A percentile compares a stretch with the other conserved stretches of the same genome.
phyloP scores from a whole-genome alignment of 306 rosid genomes.

The Rosa rugosa region DNA sequence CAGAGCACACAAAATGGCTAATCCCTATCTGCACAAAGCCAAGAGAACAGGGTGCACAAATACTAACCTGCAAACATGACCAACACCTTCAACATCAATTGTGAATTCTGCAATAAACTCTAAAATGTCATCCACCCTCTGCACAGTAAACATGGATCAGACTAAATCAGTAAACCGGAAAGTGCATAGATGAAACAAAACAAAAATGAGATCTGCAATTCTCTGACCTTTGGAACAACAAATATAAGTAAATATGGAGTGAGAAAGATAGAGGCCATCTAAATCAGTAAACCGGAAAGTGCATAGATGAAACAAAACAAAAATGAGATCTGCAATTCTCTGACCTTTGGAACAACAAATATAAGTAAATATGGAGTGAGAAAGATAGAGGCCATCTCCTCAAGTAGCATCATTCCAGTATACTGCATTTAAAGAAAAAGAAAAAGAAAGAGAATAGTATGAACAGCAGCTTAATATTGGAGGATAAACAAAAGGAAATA shows the following conservation, averaged over 20 bases:
- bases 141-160: conserved; percentile 33
- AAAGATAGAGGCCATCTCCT: conserved; percentile 97
- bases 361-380: conserved; percentile 90
- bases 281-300: conserved; percentile 17
- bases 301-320: conserved; percentile 4
- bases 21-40: conserved; percentile 1
- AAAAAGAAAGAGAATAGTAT: conserved; percentile 20
- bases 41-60: neutral
- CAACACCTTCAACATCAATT: conserved; percentile 86
- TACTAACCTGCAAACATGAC: conserved; percentile 93
- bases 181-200: conserved; percentile 2
- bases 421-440: conserved; percentile 49
- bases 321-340: conserved; percentile 11
- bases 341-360: conserved; percentile 82
- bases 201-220: conserved; percentile 11
- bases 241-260: conserved; percentile 87
- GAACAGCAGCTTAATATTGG: conserved; percentile 11
- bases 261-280: conserved; percentile 94
- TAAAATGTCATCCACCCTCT: conserved; percentile 92
- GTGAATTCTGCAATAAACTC: conserved; percentile 82
- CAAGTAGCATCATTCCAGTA: conserved; percentile 93
- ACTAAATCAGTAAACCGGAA: conserved; percentile 20
- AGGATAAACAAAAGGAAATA: neutral
- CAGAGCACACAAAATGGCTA: neutral
- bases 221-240: conserved; percentile 76